Conservation (phyloP, 768 basidiomycete species). For the Tricholoma hemisulphureum region DNA sequence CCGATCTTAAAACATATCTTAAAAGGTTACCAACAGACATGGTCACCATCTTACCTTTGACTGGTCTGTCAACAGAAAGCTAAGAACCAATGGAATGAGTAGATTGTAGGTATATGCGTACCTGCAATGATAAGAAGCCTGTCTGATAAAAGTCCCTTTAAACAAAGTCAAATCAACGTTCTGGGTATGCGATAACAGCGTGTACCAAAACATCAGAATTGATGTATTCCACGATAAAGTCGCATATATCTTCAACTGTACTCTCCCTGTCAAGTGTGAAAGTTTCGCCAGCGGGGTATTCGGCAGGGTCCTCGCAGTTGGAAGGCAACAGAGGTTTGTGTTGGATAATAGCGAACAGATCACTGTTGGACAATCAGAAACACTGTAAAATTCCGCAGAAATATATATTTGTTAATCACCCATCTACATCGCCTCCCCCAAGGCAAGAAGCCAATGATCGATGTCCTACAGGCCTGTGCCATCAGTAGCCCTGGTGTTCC, state of each 20-base stretch:
- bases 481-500: neutral
- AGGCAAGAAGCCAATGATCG: constrained; percentile 69
- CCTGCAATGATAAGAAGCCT: constrained; percentile 71
- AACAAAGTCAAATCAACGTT: constrained; percentile 1
- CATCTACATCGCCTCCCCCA: constrained; percentile 79
- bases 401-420: constrained; percentile 41
- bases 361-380: constrained; percentile 37
- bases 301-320: constrained; percentile 47
- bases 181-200: neutral
- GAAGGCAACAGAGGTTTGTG: constrained; percentile 56
- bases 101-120: constrained; percentile 25
- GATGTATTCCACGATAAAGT: constrained; percentile 84
- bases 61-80: constrained; percentile 50
- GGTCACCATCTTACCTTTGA: constrained; percentile 47
- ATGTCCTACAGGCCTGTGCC: constrained; percentile 34
- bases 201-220: constrained; percentile 76
- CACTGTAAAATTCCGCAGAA: neutral
- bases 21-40: neutral
- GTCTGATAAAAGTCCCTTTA: constrained; percentile 66
- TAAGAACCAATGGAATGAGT: neutral
- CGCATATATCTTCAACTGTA: constrained; percentile 67
- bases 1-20: constrained; percentile 45
- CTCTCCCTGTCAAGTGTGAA: constrained; percentile 46
- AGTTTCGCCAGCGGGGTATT: constrained; percentile 42
- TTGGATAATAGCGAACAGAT: constrained; percentile 61